phyloP scores from a whole-genome alignment of 805 yeast genomes.

The Cyberlindnera amylophila region DNA sequence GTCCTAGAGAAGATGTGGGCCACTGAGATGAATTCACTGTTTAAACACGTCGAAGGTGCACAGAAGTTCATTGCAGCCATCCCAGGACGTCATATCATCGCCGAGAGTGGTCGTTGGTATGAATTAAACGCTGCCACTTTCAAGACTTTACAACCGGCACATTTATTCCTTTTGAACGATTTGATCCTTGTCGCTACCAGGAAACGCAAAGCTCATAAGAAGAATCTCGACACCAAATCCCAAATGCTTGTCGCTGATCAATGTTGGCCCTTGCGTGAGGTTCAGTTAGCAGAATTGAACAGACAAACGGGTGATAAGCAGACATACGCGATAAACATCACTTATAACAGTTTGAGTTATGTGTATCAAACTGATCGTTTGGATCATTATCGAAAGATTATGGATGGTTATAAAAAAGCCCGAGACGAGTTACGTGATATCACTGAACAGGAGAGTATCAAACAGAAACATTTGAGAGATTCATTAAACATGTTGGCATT shows the following conservation, averaged over 20 bases:
- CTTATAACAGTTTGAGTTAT: constrained; percentile 45
- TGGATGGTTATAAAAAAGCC: constrained; percentile 56
- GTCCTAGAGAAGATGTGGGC: constrained; percentile 83
- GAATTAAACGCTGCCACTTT: constrained; percentile 83
- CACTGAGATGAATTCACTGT: constrained; percentile 60
- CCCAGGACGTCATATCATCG: constrained; percentile 77
- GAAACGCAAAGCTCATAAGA: constrained; percentile 33
- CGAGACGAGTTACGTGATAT: constrained; percentile 57
- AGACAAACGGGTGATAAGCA: constrained; percentile 20
- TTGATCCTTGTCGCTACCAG: constrained; percentile 69
- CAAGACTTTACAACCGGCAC: constrained; percentile 73
- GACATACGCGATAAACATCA: constrained; percentile 42
- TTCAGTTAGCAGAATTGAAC: constrained; percentile 31
- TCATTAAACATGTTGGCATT: constrained; percentile 41
- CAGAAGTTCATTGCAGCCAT: constrained; percentile 69
- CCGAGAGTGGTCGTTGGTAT: constrained; percentile 81
- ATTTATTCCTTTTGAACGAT: constrained; percentile 75
- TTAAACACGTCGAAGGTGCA: constrained; percentile 87
- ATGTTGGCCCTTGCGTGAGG: constrained; percentile 73
- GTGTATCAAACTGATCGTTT: constrained; percentile 58
- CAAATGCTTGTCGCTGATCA: constrained; percentile 60
- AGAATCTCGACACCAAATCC: constrained; percentile 28
- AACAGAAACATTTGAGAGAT: constrained; percentile 40
- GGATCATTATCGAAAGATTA: constrained; percentile 53
- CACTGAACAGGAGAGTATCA: constrained; percentile 44